phyloP scores from a whole-genome alignment of 306 rosid species.

The Cicer pinnatifidum region DNA sequence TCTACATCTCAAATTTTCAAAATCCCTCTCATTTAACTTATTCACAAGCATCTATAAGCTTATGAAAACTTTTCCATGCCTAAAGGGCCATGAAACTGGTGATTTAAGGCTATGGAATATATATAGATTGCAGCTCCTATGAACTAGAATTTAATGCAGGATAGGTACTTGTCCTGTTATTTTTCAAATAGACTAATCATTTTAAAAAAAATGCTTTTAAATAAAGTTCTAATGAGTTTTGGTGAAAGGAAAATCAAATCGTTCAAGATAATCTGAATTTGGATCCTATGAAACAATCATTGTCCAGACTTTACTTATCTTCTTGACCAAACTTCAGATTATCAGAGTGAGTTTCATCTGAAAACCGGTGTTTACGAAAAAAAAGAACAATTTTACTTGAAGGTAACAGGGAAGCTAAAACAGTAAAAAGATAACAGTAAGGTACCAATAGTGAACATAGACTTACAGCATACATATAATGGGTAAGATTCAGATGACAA shows the following conservation, averaged over 20 bases:
- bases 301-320: too few relatives aligned
- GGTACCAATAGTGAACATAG: not conserved
- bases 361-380: too few relatives aligned
- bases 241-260: too few relatives aligned
- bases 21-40: not conserved
- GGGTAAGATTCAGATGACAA: slow-evolving; percentile 36
- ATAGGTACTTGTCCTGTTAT: too few relatives aligned
- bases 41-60: not conserved
- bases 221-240: too few relatives aligned
- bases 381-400: too few relatives aligned
- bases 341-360: too few relatives aligned
- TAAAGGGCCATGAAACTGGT: not conserved
- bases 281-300: too few relatives aligned
- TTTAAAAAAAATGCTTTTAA: not conserved
- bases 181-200: not conserved
- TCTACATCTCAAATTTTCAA: not conserved
- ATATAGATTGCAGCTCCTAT: not conserved
- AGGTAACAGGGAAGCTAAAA: too few relatives aligned
- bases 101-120: not conserved
- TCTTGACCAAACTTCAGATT: too few relatives aligned
- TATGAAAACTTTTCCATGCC: not conserved
- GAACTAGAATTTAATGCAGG: not conserved
- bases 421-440: too few relatives aligned
- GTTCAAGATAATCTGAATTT: too few relatives aligned
- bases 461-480: not conserved